Evolutionary conservation across 75 land plant species (phyloP).

Genomic region (Pinus albicaulis): DNA sequence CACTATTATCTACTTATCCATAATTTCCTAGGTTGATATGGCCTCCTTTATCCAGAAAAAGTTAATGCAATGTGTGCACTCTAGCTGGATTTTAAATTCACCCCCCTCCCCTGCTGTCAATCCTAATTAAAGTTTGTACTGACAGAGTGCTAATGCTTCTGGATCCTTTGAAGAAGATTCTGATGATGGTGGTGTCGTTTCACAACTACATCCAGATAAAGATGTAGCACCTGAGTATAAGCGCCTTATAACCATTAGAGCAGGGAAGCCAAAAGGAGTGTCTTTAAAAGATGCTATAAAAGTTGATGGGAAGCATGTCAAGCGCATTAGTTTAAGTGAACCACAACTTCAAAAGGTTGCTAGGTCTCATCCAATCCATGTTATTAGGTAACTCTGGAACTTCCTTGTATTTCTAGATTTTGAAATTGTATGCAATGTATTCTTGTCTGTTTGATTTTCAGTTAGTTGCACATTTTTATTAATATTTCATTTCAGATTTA

Average conservation of each 20-base stretch:
- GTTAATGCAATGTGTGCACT: background rate
- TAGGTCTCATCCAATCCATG: slow-evolving; percentile 19
- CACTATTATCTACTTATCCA: background rate
- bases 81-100: no score
- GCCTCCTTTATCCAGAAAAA: background rate
- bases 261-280: slow-evolving; percentile 67
- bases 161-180: slow-evolving; percentile 7
- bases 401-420: slow-evolving; percentile 6
- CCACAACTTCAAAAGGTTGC: slow-evolving; percentile 48
- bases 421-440: background rate
- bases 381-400: slow-evolving; percentile 40
- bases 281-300: slow-evolving; percentile 47
- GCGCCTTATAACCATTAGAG: slow-evolving; percentile 71
- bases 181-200: slow-evolving; percentile 20
- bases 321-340: slow-evolving; percentile 80
- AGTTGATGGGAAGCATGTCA: slow-evolving; percentile 32
- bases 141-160: slow-evolving; percentile 7
- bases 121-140: slow-evolving; percentile 1
- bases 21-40: background rate
- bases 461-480: background rate
- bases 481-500: slow-evolving; percentile 46
- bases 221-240: slow-evolving; percentile 53
- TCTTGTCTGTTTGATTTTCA: background rate
- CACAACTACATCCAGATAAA: background rate
- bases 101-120: background rate